A percentile compares a stretch with the other conserved stretches of the same genome.
Conservation (phyloP, 768 basidiomycete species). For the Coprinellus micaceus region DNA sequence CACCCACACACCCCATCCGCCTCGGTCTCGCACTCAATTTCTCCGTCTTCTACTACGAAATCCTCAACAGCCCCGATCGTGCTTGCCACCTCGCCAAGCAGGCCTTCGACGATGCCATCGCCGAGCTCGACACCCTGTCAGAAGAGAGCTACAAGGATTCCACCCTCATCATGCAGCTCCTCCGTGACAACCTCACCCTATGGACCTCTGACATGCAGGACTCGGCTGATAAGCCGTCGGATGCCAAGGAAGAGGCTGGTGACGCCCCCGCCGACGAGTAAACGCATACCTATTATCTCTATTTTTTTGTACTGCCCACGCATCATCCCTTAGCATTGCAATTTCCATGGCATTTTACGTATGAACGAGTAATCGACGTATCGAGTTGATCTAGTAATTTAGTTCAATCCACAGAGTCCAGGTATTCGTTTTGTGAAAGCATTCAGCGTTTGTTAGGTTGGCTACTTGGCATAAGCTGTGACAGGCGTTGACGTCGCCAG, state of each 20-base stretch:
- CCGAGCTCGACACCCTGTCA: constrained; percentile 96
- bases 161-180: constrained; percentile 93
- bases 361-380: neutral
- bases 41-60: constrained; percentile 99
- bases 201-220: constrained; percentile 99
- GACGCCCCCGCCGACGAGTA: constrained; percentile 68
- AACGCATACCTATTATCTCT: constrained; percentile 20
- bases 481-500: too few relatives aligned
- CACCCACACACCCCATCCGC: constrained; percentile 95
- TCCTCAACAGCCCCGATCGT: constrained; percentile 97
- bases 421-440: too few relatives aligned
- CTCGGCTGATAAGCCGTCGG: constrained; percentile 68
- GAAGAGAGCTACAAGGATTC: constrained; percentile 99
- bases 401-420: too few relatives aligned
- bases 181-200: constrained; percentile 95
- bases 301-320: constrained; percentile 11
- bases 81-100: constrained; percentile 99
- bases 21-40: constrained; percentile 98
- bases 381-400: neutral
- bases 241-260: constrained; percentile 63
- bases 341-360: neutral
- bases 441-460: too few relatives aligned
- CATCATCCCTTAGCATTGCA: constrained; percentile 1
- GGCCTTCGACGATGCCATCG: constrained; percentile 98
- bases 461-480: too few relatives aligned